Evolutionary conservation across 176 grass and related monocot species (phyloP).

Genomic region (Zizania latifolia): DNA sequence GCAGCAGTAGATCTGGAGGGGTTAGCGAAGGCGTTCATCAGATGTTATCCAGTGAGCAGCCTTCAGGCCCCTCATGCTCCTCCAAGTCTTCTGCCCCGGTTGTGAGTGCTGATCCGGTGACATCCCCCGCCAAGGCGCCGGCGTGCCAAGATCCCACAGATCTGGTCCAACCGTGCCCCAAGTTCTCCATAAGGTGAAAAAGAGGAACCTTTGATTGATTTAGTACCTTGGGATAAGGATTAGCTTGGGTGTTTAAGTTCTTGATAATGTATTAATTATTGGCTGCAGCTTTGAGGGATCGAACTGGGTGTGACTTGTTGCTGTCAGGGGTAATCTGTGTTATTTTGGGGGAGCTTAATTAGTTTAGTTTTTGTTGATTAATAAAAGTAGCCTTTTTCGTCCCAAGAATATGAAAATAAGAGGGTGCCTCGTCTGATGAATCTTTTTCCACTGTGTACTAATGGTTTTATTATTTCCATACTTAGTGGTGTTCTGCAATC

Average conservation of each 20-base stretch:
- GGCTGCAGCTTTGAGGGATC: constrained; percentile 28
- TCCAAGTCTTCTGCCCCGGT: constrained; percentile 43
- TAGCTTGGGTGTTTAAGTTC: constrained; percentile 36
- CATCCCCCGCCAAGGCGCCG: constrained; percentile 3
- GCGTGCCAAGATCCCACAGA: constrained; percentile 42
- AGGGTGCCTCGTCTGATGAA: constrained; percentile 34
- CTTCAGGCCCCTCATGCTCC: constrained; percentile 65
- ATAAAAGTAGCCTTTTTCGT: constrained; percentile 21
- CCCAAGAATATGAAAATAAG: constrained; percentile 39
- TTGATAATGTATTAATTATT: constrained; percentile 43
- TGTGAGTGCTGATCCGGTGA: constrained; percentile 42
- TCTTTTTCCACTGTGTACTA: constrained; percentile 29
- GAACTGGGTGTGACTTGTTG: constrained; percentile 44
- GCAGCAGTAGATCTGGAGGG: constrained; percentile 35
- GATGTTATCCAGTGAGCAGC: constrained; percentile 82
- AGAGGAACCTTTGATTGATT: constrained; percentile 23
- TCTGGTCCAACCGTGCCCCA: constrained; percentile 49
- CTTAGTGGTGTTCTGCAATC: constrained; percentile 29
- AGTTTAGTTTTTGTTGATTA: constrained; percentile 42
- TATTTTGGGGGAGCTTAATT: constrained; percentile 31
- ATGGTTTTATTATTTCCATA: constrained; percentile 12
- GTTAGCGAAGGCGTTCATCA: constrained; percentile 57
- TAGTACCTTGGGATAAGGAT: constrained; percentile 23
- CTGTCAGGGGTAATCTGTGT: constrained; percentile 42
- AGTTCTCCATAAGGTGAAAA: constrained; percentile 93